A percentile compares a stretch with the other conserved stretches of the same genome.
Conservation (phyloP, 176 grass and related monocot species). For the Areca catechu region DNA sequence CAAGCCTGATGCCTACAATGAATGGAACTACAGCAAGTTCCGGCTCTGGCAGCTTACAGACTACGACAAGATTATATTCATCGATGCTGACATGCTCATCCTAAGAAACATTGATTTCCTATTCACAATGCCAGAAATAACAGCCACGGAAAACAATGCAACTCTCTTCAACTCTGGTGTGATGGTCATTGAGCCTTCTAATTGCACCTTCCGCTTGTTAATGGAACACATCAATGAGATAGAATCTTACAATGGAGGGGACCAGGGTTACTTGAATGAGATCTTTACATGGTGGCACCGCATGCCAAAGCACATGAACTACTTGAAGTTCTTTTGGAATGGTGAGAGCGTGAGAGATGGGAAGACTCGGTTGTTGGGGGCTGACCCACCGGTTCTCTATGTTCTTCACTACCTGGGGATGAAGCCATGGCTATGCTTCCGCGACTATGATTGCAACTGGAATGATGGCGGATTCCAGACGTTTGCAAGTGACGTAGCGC, state of each 20-base stretch:
- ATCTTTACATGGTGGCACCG: constrained; percentile 44
- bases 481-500: constrained; percentile 34
- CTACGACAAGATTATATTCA: constrained; percentile 43
- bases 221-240: constrained; percentile 47
- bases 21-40: constrained; percentile 50
- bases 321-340: constrained; percentile 36
- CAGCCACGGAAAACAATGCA: constrained; percentile 25
- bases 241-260: constrained; percentile 40
- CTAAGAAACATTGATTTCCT: constrained; percentile 32
- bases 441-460: constrained; percentile 36
- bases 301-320: constrained; percentile 32
- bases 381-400: constrained; percentile 19
- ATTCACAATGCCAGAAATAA: constrained; percentile 36
- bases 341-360: constrained; percentile 18
- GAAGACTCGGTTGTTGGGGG: constrained; percentile 18
- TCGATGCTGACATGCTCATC: constrained; percentile 38
- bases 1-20: constrained; percentile 27
- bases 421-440: constrained; percentile 35
- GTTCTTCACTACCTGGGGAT: constrained; percentile 27
- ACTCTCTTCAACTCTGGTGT: constrained; percentile 37
- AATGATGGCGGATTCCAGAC: constrained; percentile 17
- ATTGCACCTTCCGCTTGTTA: constrained; percentile 28
- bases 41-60: constrained; percentile 34
- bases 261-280: constrained; percentile 47
- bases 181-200: constrained; percentile 41